Conservation (phyloP, 2,329 filamentous ascomycete genomes). For the Teratosphaeria destructans region DNA sequence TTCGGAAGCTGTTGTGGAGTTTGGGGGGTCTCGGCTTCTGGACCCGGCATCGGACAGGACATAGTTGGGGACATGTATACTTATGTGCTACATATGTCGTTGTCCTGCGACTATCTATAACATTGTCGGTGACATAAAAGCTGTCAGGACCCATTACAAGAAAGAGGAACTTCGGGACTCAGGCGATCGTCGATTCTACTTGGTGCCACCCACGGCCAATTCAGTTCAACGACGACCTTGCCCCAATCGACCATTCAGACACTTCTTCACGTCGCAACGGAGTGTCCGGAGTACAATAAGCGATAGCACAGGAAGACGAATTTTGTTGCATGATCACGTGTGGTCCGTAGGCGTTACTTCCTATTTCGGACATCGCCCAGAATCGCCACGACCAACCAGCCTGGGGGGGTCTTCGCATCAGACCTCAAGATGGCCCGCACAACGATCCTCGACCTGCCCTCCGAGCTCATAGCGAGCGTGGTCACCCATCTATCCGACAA, state of each 20-base stretch:
- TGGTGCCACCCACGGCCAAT: too few species aligned
- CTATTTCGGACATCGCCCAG: not conserved
- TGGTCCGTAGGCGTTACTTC: not conserved
- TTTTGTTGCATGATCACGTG: not conserved
- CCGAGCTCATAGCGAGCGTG: constrained; percentile 19
- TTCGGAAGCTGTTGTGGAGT: not conserved
- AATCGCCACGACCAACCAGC: not conserved
- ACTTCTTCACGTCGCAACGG: not conserved
- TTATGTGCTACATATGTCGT: too few species aligned
- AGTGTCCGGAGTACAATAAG: not conserved
- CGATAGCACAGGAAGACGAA: not conserved
- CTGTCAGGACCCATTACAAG: too few species aligned
- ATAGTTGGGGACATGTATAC: too few species aligned
- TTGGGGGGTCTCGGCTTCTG: not conserved
- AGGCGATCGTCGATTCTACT: too few species aligned
- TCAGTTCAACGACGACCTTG: not conserved
- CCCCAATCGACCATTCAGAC: not conserved
- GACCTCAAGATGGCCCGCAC: not conserved
- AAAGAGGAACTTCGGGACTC: too few species aligned
- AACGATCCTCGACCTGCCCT: constrained; percentile 14
- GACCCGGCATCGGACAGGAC: not conserved
- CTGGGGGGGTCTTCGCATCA: not conserved
- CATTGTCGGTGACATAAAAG: too few species aligned
- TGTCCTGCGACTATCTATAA: too few species aligned
- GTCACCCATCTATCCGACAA: constrained; percentile 12